Evolutionary conservation across 2,329 filamentous ascomycete genomes (phyloP), one percentile per base, ranked within the genome.

Genomic region (Pseudogymnoascus sp.): DNA sequence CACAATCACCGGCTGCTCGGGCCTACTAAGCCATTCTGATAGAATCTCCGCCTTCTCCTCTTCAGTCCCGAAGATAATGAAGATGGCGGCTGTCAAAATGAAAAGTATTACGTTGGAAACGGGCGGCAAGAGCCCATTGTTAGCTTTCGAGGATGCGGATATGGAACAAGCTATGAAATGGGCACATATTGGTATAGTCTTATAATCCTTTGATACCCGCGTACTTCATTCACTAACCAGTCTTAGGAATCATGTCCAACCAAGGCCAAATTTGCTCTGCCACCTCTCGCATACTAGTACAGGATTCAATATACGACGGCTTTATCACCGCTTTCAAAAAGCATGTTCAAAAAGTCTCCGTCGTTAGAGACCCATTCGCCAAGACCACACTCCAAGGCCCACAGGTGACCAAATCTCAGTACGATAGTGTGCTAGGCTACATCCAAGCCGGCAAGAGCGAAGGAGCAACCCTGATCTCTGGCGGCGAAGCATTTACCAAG

Each of bases 381-480:
- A 69, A 77, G 51, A 80, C 85, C 64, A 89, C 86, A 68, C 88
- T 88, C 84, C 86, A 89, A 73, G 87, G 87, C 62, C 87, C 87
- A 66, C 86, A 89, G 75, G 83, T 89, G 62, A 87, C 85, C n/a
- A 80, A 89, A 74, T 74, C 86, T 40, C 87, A 90, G 75, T 89
- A 84, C 70, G 86, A 89, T 76, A 82, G 86, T 65, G 87, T 89
- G 75, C 88, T 89, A 85, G 78, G 77, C 73, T 83, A 76, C 71
- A 88, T 89, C 71, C 78, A 88, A 66, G 79, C 80, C 65, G 87
- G 86, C 66, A 88, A 88, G 78, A 79, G 83, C 67, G 80, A 80
- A 45, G 86, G 86, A 72, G 86, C 86, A 64, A 87, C 77, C 62
- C 74, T 89, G 65, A 83, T 86, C 71, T 81, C 80, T 45, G 86